Base-by-base conservation (phyloP, 2,329 filamentous ascomycete genomes). In the Parastagonospora nodorum region DNA sequence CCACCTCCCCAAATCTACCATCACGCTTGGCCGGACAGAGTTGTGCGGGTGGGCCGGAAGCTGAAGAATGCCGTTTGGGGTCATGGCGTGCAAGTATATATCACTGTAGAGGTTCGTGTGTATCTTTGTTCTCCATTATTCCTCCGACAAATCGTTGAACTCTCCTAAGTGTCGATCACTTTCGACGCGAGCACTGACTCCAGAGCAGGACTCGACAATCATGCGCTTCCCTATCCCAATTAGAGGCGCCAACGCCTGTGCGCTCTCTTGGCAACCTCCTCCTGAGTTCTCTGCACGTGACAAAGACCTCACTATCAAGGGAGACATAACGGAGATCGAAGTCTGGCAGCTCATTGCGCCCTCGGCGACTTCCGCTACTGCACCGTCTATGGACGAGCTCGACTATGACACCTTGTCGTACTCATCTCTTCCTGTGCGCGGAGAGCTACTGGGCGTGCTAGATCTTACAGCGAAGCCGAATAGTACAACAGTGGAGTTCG, bases 1-100 rank as follows among this genome's bases (percentile, higher is more conserved):
- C 47, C 47, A 2, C 47, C 47, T 45, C 47, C 47, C 7, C 47
- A 50, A 14, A 16, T 45, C 28, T 50, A 50, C 45, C 36, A 50
- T 12, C 41, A 30, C 2, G 27, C 41, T 45, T 50, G 47, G 47
- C 47, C 47, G 11, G 41, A 50, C 8, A 39, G 41, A 15, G 45
- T 50, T 45, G 47, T 40, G 35, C 47, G 47, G 9, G 47, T 50
- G 9, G 45, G 47, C 27, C 47, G 47, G 12, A 50, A 50, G 33
- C 45, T 50, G 47, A 50, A 50, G 41, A 33, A 36, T 35, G 47
- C 47, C 9, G 47, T 50, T 8, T 50, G 47, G 47, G 47, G 47
- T 45, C 47, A 50, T n/a, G 47, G 41, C 3, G 47, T 50, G 47
- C 47, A 50, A 35, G 47, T 50, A n/a, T 50, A 50, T 40, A 40